Evolutionary conservation across 768 basidiomycete species (phyloP).

Genomic region (Mycena kentingensis): DNA sequence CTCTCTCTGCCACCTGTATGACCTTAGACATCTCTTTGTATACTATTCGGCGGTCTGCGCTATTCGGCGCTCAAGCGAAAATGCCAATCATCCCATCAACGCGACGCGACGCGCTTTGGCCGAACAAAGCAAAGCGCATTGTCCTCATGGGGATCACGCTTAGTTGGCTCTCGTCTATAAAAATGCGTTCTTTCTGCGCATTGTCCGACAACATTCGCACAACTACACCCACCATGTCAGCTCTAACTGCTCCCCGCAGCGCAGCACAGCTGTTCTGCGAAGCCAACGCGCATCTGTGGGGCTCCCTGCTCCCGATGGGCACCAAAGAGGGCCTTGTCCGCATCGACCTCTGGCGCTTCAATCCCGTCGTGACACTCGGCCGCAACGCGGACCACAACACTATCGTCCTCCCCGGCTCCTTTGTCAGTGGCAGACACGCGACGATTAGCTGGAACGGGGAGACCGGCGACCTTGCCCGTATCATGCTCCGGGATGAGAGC

Average conservation of each 20-base stretch:
- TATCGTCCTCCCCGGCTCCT: conserved; percentile 12
- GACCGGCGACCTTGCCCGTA: neutral
- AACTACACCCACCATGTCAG: neutral
- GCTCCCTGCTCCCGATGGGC: conserved; percentile 5
- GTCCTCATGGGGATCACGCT: too few relatives aligned
- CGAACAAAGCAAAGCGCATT: too few relatives aligned
- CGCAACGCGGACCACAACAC: conserved; percentile 4
- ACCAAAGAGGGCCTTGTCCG: neutral
- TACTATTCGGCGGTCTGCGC: too few relatives aligned
- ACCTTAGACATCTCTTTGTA: neutral
- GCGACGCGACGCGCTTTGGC: too few relatives aligned
- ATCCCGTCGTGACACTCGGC: conserved; percentile 1
- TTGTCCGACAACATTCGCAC: neutral
- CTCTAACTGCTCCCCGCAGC: neutral
- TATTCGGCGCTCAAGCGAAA: too few relatives aligned
- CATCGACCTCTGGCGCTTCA: conserved; percentile 20
- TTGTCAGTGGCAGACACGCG: conserved; percentile 15
- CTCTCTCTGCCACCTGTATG: neutral
- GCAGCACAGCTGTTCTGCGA: too few relatives aligned
- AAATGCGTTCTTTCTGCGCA: too few relatives aligned
- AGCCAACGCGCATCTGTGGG: conserved; percentile 15
- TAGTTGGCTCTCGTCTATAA: too few relatives aligned
- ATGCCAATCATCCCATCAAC: too few relatives aligned
- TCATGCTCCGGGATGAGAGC: conserved; percentile 5
- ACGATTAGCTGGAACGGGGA: conserved; percentile 14